A percentile compares a stretch with the other conserved stretches of the same genome.
These are phyloP conservation scores for Acanthochlamys bracteata DNA, from an alignment of 106 monocot species.

Conservation along the genomic window DNA sequence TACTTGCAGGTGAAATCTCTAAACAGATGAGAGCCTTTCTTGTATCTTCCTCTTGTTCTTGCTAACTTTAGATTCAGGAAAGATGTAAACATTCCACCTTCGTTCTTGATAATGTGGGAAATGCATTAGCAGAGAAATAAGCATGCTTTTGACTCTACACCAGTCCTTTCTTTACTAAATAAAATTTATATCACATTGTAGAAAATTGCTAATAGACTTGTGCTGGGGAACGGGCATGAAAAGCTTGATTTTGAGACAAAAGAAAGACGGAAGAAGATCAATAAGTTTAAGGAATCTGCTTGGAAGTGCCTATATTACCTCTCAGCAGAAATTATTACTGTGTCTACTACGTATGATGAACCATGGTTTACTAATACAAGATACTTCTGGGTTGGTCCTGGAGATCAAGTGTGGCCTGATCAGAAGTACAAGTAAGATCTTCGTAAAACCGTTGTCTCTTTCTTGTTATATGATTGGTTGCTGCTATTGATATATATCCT, in stretches of 20 bases:
- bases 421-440: conserved; percentile 65
- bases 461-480: background rate
- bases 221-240: conserved; percentile 46
- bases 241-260: conserved; percentile 35
- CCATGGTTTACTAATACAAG: conserved; percentile 82
- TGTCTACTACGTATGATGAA: conserved; percentile 75
- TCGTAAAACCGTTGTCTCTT: background rate
- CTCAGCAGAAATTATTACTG: conserved; percentile 52
- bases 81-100: background rate
- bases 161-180: background rate
- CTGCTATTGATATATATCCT: background rate
- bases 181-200: conserved; percentile 13
- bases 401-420: conserved; percentile 85
- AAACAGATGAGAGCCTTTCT: too few species aligned
- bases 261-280: conserved; percentile 57
- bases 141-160: background rate
- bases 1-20: too few species aligned
- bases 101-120: background rate
- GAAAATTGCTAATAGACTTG: conserved; percentile 39
- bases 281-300: conserved; percentile 90
- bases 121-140: conserved; percentile 1
- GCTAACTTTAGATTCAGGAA: too few species aligned
- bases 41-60: too few species aligned
- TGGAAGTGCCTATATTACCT: conserved; percentile 88
- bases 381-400: conserved; percentile 87